Conservation (phyloP, 768 basidiomycete genomes). For the Amanita subjunquillea region DNA sequence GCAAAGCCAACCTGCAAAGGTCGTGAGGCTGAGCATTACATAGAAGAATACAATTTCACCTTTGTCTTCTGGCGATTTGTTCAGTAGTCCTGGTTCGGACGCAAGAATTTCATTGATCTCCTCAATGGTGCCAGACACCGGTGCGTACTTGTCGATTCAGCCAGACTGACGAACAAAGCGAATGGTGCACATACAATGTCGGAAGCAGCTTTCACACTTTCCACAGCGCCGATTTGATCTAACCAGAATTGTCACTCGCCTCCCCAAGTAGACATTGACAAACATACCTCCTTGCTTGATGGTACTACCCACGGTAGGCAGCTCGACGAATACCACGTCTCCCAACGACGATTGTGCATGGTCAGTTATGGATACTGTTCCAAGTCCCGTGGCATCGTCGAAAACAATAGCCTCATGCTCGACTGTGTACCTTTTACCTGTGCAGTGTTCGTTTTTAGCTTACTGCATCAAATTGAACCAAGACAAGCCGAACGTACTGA, state of each 20-base stretch:
- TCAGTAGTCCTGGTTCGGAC: slow-evolving; percentile 67
- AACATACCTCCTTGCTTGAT: slow-evolving; percentile 68
- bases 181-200: slow-evolving; percentile 54
- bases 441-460: slow-evolving; percentile 3
- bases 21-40: neutral
- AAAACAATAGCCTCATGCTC: slow-evolving; percentile 85
- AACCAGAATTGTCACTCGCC: neutral
- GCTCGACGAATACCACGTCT: slow-evolving; percentile 95
- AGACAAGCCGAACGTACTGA: slow-evolving; percentile 38
- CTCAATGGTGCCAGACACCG: slow-evolving; percentile 75
- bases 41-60: slow-evolving; percentile 33
- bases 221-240: slow-evolving; percentile 88
- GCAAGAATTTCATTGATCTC: slow-evolving; percentile 70
- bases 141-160: slow-evolving; percentile 59
- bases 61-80: slow-evolving; percentile 77
- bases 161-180: slow-evolving; percentile 7
- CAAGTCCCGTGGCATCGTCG: slow-evolving; percentile 69
- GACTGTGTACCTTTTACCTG: slow-evolving; percentile 71
- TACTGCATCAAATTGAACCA: neutral
- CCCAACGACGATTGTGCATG: slow-evolving; percentile 89
- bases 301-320: slow-evolving; percentile 54
- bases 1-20: slow-evolving; percentile 83
- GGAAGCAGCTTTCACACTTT: slow-evolving; percentile 94
- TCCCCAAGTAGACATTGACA: neutral
- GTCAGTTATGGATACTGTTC: slow-evolving; percentile 79